Base-by-base conservation (phyloP, 805 yeast genomes). In the Zygosaccharomyces rouxii region DNA sequence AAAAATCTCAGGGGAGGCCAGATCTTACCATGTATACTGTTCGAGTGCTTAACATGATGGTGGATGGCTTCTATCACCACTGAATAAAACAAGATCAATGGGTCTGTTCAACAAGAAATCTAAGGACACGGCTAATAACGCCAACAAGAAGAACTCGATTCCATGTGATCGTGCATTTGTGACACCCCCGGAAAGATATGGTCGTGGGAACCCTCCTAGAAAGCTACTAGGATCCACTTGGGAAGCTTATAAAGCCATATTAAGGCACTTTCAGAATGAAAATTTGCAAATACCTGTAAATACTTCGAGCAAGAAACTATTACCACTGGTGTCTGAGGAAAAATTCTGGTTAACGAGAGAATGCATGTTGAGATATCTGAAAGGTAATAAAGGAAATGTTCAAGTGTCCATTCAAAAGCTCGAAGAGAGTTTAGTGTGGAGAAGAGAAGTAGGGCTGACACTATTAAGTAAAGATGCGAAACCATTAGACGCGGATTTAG, bases 381-480 rank as follows among this genome's bases (percentile, higher is more conserved):
- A 79, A 37, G 82, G 82, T 7, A 67, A 76, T 37, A 77, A 77
- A 52, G 78, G 82, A 80, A 68, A 74, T 49, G 58, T 57, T 0
- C 69, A 70, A 7, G 63, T 66, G 6, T 72, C 81, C 3, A 72
- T 74, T 22, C 71, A 73, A 48, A 62, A 78, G 47, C 59, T 78
- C 9, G 72, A 71, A 38, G 73, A 72, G 14, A 76, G 81, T 1
- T 49, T 78, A n/a, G 63, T 70, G 1, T 78, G 83, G 83, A 71
- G 83, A 64, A 69, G 83, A 51, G 74, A 76, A 9, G 76, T 76
- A 56, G 83, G 83, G 1, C 49, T 65, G 13, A 55, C 63, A 3
- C 72, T 60, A 25, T 77, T 70, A 45, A 73, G 71, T 44, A 57
- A 54, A 7, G 53, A 53, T n/a, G 46, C 42, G 11, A 56, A 59